phyloP scores from a whole-genome alignment of 768 basidiomycete species.

The Neoboletus brunneissimus region DNA sequence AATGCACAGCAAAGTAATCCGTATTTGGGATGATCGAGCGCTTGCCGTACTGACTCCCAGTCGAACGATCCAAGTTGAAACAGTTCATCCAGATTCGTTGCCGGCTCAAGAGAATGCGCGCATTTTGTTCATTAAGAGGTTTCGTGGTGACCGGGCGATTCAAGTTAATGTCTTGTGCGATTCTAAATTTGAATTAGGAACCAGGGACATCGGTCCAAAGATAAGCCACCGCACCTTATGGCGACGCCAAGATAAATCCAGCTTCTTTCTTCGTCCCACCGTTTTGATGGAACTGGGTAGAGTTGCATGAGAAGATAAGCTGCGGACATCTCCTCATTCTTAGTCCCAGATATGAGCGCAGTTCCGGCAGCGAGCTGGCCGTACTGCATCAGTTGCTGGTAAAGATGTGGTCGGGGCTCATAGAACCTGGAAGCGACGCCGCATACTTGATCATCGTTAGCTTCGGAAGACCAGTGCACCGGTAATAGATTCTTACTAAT shows the following conservation, averaged over 20 bases:
- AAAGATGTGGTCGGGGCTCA: constrained; percentile 64
- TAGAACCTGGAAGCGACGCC: constrained; percentile 86
- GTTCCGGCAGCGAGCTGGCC: constrained; percentile 76
- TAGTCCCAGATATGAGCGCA: constrained; percentile 70
- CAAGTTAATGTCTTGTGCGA: constrained; percentile 87
- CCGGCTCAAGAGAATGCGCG: constrained; percentile 85
- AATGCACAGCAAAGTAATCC: constrained; percentile 74
- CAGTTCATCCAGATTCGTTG: constrained; percentile 89
- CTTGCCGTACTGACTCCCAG: constrained; percentile 86
- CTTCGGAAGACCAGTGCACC: background rate
- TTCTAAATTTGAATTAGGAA: constrained; percentile 42
- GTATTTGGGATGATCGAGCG: constrained; percentile 72
- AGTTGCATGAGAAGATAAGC: constrained; percentile 81
- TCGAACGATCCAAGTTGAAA: constrained; percentile 87
- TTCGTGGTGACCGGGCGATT: constrained; percentile 73
- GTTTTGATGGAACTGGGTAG: constrained; percentile 68
- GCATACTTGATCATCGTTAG: constrained; percentile 56
- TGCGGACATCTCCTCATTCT: constrained; percentile 80
- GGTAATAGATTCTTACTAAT: constrained; percentile 58
- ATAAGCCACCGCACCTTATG: constrained; percentile 57
- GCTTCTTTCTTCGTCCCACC: constrained; percentile 88
- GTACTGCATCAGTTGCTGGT: constrained; percentile 67
- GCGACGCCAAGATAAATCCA: constrained; percentile 90
- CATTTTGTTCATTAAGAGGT: constrained; percentile 75
- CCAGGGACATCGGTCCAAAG: background rate